These are phyloP conservation scores for Carex cristatella DNA, from an alignment of 176 grass and related monocot species.

Conservation along the genomic window DNA sequence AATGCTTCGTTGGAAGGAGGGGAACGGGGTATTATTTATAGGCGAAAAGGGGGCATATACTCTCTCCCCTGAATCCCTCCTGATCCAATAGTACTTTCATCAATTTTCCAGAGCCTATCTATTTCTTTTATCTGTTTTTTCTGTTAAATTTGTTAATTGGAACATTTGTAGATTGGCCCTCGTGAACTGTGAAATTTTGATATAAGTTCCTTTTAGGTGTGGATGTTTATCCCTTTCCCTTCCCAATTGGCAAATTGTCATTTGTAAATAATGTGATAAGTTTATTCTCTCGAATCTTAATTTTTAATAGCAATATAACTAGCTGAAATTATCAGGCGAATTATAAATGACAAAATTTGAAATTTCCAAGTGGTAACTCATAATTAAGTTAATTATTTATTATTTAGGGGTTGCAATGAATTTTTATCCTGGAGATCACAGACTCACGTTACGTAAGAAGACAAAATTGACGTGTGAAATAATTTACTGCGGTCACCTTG, in stretches of 20 bases:
- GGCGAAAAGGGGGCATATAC: not conserved
- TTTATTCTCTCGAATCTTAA: no score
- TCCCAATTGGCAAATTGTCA: not conserved
- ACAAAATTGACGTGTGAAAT: not conserved
- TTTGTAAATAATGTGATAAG: not conserved
- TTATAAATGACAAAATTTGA: not conserved
- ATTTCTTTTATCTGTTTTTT: not conserved
- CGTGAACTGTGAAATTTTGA: not conserved
- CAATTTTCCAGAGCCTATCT: not conserved
- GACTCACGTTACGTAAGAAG: not conserved
- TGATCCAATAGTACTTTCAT: not conserved
- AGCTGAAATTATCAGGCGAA: no score
- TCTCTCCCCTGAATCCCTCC: not conserved
- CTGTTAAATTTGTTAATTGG: not conserved
- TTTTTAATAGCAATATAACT: no score
- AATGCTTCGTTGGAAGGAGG: not conserved
- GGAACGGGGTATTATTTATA: conserved; percentile 21
- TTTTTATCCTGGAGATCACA: not conserved
- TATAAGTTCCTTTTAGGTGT: not conserved
- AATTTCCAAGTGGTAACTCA: not conserved
- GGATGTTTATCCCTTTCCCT: not conserved
- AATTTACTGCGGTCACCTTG: not conserved
- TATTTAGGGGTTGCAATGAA: not conserved
- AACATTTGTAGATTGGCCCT: conserved; percentile 10
- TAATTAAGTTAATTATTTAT: not conserved